phyloP scores from a whole-genome alignment of 768 basidiomycete genomes.

The Sutorius australiensis region DNA sequence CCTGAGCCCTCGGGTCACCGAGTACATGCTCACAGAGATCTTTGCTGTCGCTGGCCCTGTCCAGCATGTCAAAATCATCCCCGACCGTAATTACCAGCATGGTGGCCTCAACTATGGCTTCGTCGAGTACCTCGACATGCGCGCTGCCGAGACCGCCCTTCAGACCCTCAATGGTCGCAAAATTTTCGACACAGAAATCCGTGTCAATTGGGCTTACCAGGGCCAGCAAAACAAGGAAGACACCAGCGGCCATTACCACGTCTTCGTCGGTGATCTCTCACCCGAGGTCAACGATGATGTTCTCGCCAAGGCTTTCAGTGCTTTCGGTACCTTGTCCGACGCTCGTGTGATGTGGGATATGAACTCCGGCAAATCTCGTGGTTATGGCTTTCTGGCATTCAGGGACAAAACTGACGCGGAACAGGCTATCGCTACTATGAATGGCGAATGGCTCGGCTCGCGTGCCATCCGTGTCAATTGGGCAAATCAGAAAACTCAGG shows the following conservation, averaged over 20 bases:
- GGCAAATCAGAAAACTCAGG: constrained; percentile 99
- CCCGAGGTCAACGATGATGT: constrained; percentile 99
- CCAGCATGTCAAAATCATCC: constrained; percentile 99
- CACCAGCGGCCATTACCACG: constrained; percentile 94
- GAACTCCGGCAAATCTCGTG: constrained; percentile 98
- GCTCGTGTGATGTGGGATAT: constrained; percentile 99
- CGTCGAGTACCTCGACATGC: constrained; percentile 99
- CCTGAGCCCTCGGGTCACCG: constrained; percentile 94
- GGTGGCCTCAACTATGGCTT: constrained; percentile 99
- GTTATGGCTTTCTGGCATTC: constrained; percentile 98
- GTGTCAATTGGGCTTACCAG: constrained; percentile 99
- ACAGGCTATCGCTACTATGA: constrained; percentile 99
- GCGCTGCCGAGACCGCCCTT: constrained; percentile 97
- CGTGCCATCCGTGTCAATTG: constrained; percentile 99
- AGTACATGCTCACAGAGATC: constrained; percentile 98
- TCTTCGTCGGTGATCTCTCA: constrained; percentile 99
- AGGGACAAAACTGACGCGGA: constrained; percentile 99
- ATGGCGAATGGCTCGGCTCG: constrained; percentile 98
- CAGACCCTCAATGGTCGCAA: constrained; percentile 98
- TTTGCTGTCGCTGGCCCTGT: constrained; percentile 96
- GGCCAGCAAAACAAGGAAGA: constrained; percentile 99
- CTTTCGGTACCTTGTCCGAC: constrained; percentile 95
- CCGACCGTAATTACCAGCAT: constrained; percentile 98
- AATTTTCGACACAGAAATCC: constrained; percentile 99
- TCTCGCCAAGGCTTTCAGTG: constrained; percentile 92